Evolutionary conservation across 2,329 filamentous ascomycete species (phyloP), one percentile per base, ranked within the genome.

Genomic region (Didymosphaeria variabile): DNA sequence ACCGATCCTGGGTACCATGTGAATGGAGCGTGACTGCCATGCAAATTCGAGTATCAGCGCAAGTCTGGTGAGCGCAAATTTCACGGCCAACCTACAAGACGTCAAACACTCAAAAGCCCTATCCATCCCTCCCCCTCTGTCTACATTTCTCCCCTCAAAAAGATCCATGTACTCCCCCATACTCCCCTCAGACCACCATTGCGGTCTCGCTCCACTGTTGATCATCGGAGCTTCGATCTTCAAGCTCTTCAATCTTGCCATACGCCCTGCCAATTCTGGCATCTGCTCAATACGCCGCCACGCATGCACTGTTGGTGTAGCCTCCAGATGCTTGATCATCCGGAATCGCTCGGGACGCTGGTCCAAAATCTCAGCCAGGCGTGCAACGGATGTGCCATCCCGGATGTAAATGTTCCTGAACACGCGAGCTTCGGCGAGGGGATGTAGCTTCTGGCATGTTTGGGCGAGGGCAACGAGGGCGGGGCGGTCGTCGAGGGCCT

Each of bases 381-480:
- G 26, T 15, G 26, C 9, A 5, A 32, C 47, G 6, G 17, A 21
- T 5, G 21, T 2, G 3, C 58, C 58, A 26, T 60, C 23, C 45
- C 53, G 58, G n/a, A 60, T 47, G 53, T 26, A 42, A 19, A 60
- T 57, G 19, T 52, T 29, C 15, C 23, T 51, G 38, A 53, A 57
- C 23, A 60, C 46, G 29, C 57, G 53, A 38, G 58, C 53, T 60
- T 60, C 58, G 7, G 53, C 52, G 40, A 57, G 31, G 12, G 58
- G 38, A 15, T 53, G 58, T 10, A 60, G 53, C 17, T 34, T 53
- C 2, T 23, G 23, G 47, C 53, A 52, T 29, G 58, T 53, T 45
- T 53, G 58, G 9, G 53, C 58, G 17, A 60, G 53, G 15, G 58
- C 44, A 23, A 60, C 10, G 45, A 60, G 58, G 44, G 42, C 34